phyloP scores from a whole-genome alignment of 768 basidiomycete species.

The Cubamyces lactineus region DNA sequence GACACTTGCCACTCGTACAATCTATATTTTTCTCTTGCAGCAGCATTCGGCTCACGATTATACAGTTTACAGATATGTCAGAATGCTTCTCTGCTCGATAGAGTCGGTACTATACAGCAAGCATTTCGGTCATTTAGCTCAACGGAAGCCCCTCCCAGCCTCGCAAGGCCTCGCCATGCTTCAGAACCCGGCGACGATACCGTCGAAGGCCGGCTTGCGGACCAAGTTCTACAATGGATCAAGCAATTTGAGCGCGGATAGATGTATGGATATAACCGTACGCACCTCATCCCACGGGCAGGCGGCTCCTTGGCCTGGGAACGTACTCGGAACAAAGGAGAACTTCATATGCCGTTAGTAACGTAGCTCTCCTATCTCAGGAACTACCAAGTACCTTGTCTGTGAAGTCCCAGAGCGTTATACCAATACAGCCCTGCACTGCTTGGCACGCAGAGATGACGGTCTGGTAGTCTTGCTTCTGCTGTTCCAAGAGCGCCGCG shows the following conservation, averaged over 20 bases:
- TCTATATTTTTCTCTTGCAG: too few species aligned
- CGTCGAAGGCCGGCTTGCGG: slow-evolving; percentile 33
- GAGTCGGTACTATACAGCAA: too few species aligned
- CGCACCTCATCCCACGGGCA: slow-evolving; percentile 36
- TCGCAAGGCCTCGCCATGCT: neutral
- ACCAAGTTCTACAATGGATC: slow-evolving; percentile 27
- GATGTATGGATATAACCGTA: neutral
- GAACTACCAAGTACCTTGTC: slow-evolving; percentile 31
- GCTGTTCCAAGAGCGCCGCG: slow-evolving; percentile 52
- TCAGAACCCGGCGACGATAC: slow-evolving; percentile 31
- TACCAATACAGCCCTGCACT: slow-evolving; percentile 38
- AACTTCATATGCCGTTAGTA: slow-evolving; percentile 18
- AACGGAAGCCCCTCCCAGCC: neutral
- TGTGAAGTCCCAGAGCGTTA: slow-evolving; percentile 47
- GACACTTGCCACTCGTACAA: too few species aligned
- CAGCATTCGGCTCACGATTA: too few species aligned
- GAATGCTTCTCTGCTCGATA: neutral
- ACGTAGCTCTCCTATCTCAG: neutral
- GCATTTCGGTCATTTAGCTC: too few species aligned
- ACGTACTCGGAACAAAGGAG: slow-evolving; percentile 39
- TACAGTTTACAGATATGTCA: neutral
- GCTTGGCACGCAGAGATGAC: slow-evolving; percentile 55
- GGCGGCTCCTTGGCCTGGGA: slow-evolving; percentile 40
- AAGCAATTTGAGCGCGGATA: neutral
- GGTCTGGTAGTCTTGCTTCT: slow-evolving; percentile 57